Conservation (phyloP, 768 basidiomycete genomes). For the Austroboletus festivus region DNA sequence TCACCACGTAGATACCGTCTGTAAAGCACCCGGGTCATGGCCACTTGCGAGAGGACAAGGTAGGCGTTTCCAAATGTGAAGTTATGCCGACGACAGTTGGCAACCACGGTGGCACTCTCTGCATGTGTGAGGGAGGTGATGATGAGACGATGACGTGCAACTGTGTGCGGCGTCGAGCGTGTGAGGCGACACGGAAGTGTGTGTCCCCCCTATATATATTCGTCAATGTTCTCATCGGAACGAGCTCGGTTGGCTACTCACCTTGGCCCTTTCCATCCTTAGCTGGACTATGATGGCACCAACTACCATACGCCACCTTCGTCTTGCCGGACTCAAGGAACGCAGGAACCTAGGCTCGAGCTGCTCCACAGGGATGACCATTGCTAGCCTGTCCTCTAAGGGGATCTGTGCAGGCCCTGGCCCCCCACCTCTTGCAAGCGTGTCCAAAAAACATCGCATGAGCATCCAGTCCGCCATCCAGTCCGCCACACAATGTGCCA, state of each 20-base stretch:
- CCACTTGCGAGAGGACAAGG: constrained; percentile 50
- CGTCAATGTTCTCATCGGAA: background rate
- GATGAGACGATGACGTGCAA: constrained; percentile 34
- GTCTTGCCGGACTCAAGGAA: constrained; percentile 33
- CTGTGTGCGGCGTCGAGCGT: constrained; percentile 31
- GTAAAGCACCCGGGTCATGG: constrained; percentile 48
- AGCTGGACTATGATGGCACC: constrained; percentile 36
- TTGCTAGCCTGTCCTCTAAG: constrained; percentile 38
- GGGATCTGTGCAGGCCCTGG: constrained; percentile 15
- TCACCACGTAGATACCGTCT: constrained; percentile 45
- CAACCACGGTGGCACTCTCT: constrained; percentile 31
- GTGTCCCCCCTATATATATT: constrained; percentile 48
- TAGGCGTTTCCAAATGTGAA: constrained; percentile 53
- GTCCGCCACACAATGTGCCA: constrained; percentile 52
- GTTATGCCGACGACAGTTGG: constrained; percentile 38
- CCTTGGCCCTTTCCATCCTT: constrained; percentile 35
- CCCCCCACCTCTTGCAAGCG: constrained; percentile 23
- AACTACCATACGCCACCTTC: constrained; percentile 46
- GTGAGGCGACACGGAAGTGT: constrained; percentile 47
- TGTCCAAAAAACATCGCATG: constrained; percentile 44
- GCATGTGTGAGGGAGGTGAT: constrained; percentile 26
- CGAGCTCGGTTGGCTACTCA: constrained; percentile 10
- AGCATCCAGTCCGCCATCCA: constrained; percentile 42
- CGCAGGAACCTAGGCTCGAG: constrained; percentile 32
- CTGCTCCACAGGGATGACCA: constrained; percentile 39